Percentiles rank a stretch among this genome's conserved stretches.
These are phyloP conservation scores for Malus hybrid DNA, from an alignment of 331 rosid species.

Conservation along the genomic window DNA sequence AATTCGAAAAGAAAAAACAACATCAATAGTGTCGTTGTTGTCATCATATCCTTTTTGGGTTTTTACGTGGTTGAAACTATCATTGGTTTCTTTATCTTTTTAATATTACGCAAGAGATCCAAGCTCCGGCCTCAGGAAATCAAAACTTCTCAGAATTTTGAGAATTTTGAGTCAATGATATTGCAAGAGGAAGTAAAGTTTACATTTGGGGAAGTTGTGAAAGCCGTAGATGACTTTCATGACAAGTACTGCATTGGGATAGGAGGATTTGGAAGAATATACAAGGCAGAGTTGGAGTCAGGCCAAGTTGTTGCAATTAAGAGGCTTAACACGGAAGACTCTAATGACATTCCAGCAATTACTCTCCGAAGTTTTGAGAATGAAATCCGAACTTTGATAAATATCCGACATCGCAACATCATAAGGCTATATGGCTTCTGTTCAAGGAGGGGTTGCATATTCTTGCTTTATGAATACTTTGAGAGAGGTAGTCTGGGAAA, in stretches of 20 bases:
- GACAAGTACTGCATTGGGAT: conserved; percentile 57
- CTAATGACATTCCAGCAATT: too few relatives aligned
- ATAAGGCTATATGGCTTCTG: too few relatives aligned
- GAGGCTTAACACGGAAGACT: conserved; percentile 17
- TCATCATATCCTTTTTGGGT: too few relatives aligned
- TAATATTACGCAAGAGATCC: not conserved
- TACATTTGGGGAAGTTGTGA: conserved; percentile 39
- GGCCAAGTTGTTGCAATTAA: conserved; percentile 54
- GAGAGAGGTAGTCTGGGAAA: too few relatives aligned
- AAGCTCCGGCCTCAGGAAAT: not conserved
- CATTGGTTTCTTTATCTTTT: not conserved
- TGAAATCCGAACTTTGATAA: too few relatives aligned
- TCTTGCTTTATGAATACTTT: too few relatives aligned
- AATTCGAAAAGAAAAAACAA: too few relatives aligned
- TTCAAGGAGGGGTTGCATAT: too few relatives aligned
- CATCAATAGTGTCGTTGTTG: too few relatives aligned
- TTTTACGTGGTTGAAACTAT: too few relatives aligned
- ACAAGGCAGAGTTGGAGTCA: conserved; percentile 35
- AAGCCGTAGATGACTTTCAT: conserved; percentile 40
- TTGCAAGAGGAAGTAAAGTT: conserved; percentile 23
- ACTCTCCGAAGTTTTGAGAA: too few relatives aligned
- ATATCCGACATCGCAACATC: too few relatives aligned
- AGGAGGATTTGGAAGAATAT: conserved; percentile 72
- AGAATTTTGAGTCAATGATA: not conserved
- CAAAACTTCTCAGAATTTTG: not conserved